Evolutionary conservation across 345 rosid genomes (phyloP).

Genomic region (Xanthoceras sorbifolium): DNA sequence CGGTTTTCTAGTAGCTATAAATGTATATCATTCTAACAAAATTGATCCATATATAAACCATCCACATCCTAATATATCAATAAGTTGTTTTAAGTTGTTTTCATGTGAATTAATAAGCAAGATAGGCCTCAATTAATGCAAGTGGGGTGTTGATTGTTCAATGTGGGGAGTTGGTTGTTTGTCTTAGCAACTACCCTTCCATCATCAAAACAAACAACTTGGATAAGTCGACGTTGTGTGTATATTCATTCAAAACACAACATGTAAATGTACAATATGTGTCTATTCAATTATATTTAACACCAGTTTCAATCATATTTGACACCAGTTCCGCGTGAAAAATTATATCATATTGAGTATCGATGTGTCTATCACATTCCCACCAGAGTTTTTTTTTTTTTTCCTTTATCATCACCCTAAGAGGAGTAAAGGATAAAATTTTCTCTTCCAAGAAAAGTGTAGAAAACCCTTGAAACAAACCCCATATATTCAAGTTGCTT

Average conservation of each 20-base stretch:
- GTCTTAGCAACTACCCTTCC: neutral
- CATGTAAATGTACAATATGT: no score
- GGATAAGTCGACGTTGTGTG: neutral
- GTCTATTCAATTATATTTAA: no score
- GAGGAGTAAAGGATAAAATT: constrained; percentile 1
- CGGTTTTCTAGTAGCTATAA: neutral
- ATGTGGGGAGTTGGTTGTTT: neutral
- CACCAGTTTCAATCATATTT: no score
- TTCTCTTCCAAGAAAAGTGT: constrained; percentile 25
- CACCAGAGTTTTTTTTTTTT: no score
- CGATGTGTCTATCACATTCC: no score
- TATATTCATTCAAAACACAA: no score
- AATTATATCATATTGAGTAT: no score
- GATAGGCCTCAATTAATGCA: neutral
- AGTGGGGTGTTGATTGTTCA: constrained; percentile 11
- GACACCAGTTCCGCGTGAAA: no score
- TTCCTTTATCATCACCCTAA: neutral
- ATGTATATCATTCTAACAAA: neutral
- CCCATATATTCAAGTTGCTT: constrained; percentile 3
- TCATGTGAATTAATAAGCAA: neutral
- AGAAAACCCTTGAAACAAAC: neutral
- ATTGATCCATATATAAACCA: no score
- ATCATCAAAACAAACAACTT: neutral
- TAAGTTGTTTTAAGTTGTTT: constrained; percentile 18
- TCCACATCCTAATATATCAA: neutral